Percentiles rank a stretch among this genome's conserved stretches.
Evolutionary conservation across 371 early-diverging fungal species (phyloP).

Genomic region (Mitosporidium daphniae): DNA sequence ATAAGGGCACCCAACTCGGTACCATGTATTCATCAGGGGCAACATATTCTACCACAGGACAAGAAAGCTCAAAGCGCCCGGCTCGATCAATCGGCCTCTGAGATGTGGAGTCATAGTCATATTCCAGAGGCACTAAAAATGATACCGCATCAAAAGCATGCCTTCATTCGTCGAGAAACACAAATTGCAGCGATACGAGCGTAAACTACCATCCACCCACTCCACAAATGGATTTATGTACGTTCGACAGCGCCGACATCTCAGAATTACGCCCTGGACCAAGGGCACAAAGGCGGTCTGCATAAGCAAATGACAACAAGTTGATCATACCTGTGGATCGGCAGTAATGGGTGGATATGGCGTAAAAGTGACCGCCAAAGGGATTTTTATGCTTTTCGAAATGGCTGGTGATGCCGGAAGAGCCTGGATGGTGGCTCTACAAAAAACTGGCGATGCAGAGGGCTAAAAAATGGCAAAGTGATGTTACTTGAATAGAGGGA

Average conservation of each 20-base stretch:
- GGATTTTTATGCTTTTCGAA: too few relatives aligned
- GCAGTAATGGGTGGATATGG: too few relatives aligned
- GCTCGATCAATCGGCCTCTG: slow-evolving; percentile 39
- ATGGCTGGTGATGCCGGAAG: too few relatives aligned
- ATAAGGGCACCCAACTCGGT: too few relatives aligned
- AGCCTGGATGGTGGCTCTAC: too few relatives aligned
- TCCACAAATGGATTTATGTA: slow-evolving; percentile 75
- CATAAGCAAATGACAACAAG: too few relatives aligned
- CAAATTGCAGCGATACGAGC: slow-evolving; percentile 83
- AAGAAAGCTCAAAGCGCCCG: slow-evolving; percentile 38
- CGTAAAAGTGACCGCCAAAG: too few relatives aligned
- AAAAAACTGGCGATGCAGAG: too few relatives aligned
- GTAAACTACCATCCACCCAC: slow-evolving; percentile 53
- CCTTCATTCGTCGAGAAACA: slow-evolving; percentile 56
- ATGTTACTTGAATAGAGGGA: too few relatives aligned
- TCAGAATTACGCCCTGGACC: slow-evolving; percentile 36
- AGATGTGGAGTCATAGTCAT: slow-evolving; percentile 44
- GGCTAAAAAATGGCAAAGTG: too few relatives aligned
- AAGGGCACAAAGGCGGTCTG: too few relatives aligned
- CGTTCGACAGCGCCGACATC: slow-evolving; percentile 65
- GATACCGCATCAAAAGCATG: slow-evolving; percentile 4
- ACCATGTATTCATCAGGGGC: slow-evolving; percentile 76
- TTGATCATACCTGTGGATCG: too few relatives aligned
- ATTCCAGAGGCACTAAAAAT: slow-evolving; percentile 26
- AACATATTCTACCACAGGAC: slow-evolving; percentile 53